Base-by-base conservation (phyloP, 495 filamentous ascomycete species). In the Xylaria sp. region DNA sequence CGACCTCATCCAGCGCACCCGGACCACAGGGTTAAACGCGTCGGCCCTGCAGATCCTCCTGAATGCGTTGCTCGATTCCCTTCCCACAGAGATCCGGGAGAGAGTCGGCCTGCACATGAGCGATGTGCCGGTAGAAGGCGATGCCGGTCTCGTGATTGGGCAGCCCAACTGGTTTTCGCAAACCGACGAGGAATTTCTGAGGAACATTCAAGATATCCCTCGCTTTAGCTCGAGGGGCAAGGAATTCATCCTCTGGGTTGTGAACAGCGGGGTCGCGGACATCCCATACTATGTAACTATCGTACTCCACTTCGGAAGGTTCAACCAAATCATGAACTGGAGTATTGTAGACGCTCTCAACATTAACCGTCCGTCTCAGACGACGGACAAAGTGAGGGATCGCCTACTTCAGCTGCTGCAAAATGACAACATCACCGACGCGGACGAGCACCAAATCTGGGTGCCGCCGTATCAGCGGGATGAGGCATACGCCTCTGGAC, bases 211-310 rank as follows among this genome's bases (percentile, higher is more conserved):
- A 21, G 21, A 53, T 5, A 9, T 58, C 24, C 35, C 37, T 31
- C 15, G 35, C 17, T 35, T 68, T 0, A n/a, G 5, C 21, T 19
- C 21, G 5, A 17, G 21, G 2, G 17, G 37, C 41, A 69, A 61
- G 33, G 41, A 69, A 24, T 69, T 35, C 44, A 7, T 61, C 8
- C 24, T 69, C 31, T 61, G 55, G 55, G 29, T 61, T 1, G 55
- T 61, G 41, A 26, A 41, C 15, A 9, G 8, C 53, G 33, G 57
- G 17, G 6, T 37, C 11, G 24, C 65, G 26, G 29, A 40, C 5
- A 61, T 15, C 8, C 67, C 41, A 33, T 3, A 61, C 8, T 69
- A 48, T 55, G 29, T 69, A 17, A 69, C 55, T 12, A 29, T 69
- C 3, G 29, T 69, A 24, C 17, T 69, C 8, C 41, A 8, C 26